Evolutionary conservation across 495 filamentous ascomycete genomes (phyloP).

Genomic region (Elaphomyces granulatus): DNA sequence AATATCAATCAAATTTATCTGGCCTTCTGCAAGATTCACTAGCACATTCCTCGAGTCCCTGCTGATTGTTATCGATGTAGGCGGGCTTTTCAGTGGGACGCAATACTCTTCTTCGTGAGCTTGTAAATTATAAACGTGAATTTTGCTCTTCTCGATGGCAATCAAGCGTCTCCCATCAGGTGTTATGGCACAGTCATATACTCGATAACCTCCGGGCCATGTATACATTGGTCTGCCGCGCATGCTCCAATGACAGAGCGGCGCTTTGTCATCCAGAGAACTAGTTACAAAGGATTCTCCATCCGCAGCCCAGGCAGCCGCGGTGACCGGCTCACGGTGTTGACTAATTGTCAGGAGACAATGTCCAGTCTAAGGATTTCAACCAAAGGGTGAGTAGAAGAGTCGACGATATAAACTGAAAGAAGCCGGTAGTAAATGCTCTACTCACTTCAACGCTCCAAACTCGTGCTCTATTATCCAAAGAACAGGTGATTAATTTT

Average conservation of each 20-base stretch:
- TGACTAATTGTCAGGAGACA: conserved; percentile 48
- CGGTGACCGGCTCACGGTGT: conserved; percentile 68
- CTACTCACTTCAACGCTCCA: conserved; percentile 62
- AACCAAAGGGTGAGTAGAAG: conserved; percentile 8
- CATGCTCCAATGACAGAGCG: conserved; percentile 52
- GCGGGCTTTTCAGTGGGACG: conserved; percentile 44
- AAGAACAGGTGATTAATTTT: conserved; percentile 67
- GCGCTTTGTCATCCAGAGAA: conserved; percentile 51
- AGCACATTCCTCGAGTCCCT: conserved; percentile 63
- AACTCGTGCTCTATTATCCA: conserved; percentile 57
- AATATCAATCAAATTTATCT: conserved; percentile 64
- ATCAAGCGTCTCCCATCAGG: conserved; percentile 65
- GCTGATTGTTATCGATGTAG: conserved; percentile 71
- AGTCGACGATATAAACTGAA: conserved; percentile 1
- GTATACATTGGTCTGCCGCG: conserved; percentile 37
- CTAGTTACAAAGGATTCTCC: conserved; percentile 67
- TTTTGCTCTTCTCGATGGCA: conserved; percentile 49
- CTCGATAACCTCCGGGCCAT: conserved; percentile 56
- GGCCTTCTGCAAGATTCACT: conserved; percentile 62
- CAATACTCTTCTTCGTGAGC: conserved; percentile 63
- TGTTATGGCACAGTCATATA: conserved; percentile 73
- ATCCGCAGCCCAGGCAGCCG: conserved; percentile 74
- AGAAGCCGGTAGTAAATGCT: neutral
- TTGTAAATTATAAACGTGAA: conserved; percentile 71
- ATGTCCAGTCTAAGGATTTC: conserved; percentile 45